A percentile compares a stretch with the other conserved stretches of the same genome.
Evolutionary conservation across 1,284 basidiomycete species (phyloP).

Genomic region (Rhodotorula sp.): DNA sequence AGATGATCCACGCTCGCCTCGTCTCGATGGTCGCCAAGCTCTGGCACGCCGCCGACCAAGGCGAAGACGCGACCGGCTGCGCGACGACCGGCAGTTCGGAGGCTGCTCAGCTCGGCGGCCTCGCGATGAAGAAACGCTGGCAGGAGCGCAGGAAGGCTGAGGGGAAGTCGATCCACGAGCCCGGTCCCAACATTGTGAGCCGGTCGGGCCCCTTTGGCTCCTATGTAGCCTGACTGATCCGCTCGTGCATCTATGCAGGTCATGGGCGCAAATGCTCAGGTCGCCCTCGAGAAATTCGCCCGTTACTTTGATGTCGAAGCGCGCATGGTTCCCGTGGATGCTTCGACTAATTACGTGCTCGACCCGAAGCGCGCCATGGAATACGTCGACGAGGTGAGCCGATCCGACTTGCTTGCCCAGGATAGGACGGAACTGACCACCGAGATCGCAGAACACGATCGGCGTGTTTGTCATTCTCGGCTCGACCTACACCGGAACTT

Average conservation of each 20-base stretch:
- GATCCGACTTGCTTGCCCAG: too few species aligned
- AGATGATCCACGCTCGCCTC: slow-evolving; percentile 70
- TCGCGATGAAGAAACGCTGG: slow-evolving; percentile 94
- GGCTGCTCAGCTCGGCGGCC: slow-evolving; percentile 59
- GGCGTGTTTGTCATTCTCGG: slow-evolving; percentile 71
- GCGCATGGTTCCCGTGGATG: slow-evolving; percentile 72
- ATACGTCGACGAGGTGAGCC: slow-evolving; percentile 70
- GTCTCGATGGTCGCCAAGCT: slow-evolving; percentile 84
- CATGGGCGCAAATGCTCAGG: slow-evolving; percentile 78
- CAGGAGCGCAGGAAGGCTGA: slow-evolving; percentile 80
- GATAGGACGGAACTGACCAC: slow-evolving; percentile 23
- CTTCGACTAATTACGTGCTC: slow-evolving; percentile 72
- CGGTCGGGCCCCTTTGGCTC: background rate
- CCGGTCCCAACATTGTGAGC: slow-evolving; percentile 57
- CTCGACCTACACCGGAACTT: slow-evolving; percentile 86
- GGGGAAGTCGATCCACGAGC: slow-evolving; percentile 67
- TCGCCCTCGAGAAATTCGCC: slow-evolving; percentile 74
- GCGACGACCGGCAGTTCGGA: slow-evolving; percentile 90
- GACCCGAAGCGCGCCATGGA: slow-evolving; percentile 82
- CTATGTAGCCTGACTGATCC: background rate
- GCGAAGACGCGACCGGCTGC: slow-evolving; percentile 72
- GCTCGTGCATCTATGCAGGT: slow-evolving; percentile 44
- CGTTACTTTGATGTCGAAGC: slow-evolving; percentile 85
- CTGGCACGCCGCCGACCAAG: slow-evolving; percentile 79
- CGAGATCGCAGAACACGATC: slow-evolving; percentile 15